Conservation (phyloP, 2,329 filamentous ascomycete genomes). For the Sclerotinia nivalis region DNA sequence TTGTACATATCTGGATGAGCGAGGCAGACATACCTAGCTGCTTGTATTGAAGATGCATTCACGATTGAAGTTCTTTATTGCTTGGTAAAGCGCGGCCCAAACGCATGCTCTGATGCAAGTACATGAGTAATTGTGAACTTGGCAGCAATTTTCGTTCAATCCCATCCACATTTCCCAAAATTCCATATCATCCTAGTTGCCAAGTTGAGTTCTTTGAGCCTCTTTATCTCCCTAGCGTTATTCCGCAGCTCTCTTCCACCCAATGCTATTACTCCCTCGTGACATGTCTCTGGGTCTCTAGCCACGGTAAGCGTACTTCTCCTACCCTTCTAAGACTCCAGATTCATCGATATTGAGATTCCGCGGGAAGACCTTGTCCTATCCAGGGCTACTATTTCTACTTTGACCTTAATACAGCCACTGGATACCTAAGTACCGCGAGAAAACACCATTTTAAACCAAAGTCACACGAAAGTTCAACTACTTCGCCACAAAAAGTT, state of each 20-base stretch:
- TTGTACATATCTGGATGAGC: slow-evolving; percentile 24
- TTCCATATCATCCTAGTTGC: neutral
- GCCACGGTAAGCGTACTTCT: no score
- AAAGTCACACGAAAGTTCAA: neutral
- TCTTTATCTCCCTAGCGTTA: neutral
- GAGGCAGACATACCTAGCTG: slow-evolving; percentile 16
- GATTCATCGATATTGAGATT: no score
- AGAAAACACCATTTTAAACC: neutral
- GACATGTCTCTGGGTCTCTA: neutral
- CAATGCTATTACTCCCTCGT: neutral
- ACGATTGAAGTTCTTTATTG: neutral
- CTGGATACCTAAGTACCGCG: neutral
- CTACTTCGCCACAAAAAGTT: neutral
- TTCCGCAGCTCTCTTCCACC: no score
- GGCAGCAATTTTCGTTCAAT: neutral
- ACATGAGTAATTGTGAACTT: neutral
- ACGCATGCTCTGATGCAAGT: neutral
- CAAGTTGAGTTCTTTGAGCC: neutral
- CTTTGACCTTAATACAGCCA: neutral
- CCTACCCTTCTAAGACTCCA: neutral
- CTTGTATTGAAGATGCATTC: slow-evolving; percentile 12
- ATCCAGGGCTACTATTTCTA: neutral
- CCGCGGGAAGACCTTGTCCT: neutral
- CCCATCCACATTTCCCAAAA: neutral
- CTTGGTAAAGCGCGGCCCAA: neutral